Evolutionary conservation across 2,329 filamentous ascomycete genomes (phyloP), one percentile per base, ranked within the genome.

Genomic region (Endocalyx cinctus): DNA sequence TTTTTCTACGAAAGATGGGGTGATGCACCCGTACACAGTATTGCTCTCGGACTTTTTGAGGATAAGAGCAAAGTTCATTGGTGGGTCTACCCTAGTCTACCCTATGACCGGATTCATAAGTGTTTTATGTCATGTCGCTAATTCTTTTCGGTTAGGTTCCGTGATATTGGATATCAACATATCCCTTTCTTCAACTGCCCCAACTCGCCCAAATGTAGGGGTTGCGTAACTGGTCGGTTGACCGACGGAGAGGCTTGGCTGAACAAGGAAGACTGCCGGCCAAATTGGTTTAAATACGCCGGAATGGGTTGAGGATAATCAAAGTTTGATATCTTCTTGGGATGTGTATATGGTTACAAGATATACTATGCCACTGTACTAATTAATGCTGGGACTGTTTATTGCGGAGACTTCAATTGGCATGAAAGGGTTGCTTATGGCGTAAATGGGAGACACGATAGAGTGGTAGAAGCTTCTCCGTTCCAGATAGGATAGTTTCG

Each of bases 1-100:
- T 98, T 98, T 75, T 98, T 95, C 62, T 98, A 98, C 57, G 92
- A 98, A 67, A 74, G 92, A 49, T 98, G 92, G 92, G 92, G 92
- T 8, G 92, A 98, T 69, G 92, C 92, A 2, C 92, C 92, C 0
- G 92, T 98, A 5, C 92, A 98, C 62, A 94, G 87, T 46, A 88
- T 98, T 51, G 92, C 87, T 1, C 63, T 98, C 26, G 92, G 87
- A 18, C 63, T 98, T 17, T 96, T 98, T 57, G 90, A 94, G 53
- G 90, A 98, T 57, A 77, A 80, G 54, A 84, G 73, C 63, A 89
- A 87, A 60, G 86, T 98, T 41, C 90, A 97, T 62, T 97, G 89
- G 89, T 94, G 65, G 42, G 82, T 66, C 20, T 19, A 23, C 5
- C 17, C 25, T 7, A 30, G 5, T 8, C 23, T 19, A 12, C 16